A percentile compares a stretch with the other conserved stretches of the same genome.
phyloP scores from a whole-genome alignment of 176 grass and related monocot species.

The Olyra latifolia region DNA sequence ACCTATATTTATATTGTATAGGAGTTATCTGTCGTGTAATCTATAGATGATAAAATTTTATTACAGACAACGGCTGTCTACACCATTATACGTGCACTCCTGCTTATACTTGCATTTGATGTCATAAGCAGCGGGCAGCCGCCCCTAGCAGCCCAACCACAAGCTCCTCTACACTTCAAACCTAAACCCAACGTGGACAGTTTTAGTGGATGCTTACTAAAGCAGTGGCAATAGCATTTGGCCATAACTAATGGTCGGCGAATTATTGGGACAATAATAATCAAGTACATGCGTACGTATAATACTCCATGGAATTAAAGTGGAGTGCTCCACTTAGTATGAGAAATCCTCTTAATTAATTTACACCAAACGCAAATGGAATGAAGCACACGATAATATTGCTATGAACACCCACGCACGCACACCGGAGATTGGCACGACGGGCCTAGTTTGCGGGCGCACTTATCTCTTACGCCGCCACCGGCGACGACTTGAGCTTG shows the following conservation, averaged over 20 bases:
- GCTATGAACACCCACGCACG: not conserved
- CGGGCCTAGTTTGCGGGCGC: no score
- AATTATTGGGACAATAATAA: slow-evolving; percentile 18
- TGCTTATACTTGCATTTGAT: no score
- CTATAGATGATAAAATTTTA: no score
- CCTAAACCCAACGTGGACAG: not conserved
- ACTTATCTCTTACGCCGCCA: slow-evolving; percentile 10
- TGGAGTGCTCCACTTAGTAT: not conserved
- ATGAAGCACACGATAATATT: not conserved
- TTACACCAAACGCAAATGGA: slow-evolving; percentile 28
- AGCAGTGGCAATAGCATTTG: not conserved
- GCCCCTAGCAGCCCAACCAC: not conserved
- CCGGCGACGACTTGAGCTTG: not conserved
- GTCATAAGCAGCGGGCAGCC: no score
- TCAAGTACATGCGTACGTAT: not conserved
- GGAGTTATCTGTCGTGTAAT: no score
- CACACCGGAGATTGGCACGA: not conserved
- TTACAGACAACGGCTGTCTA: no score
- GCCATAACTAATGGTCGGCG: not conserved
- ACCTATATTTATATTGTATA: no score
- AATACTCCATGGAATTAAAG: not conserved
- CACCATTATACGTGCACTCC: no score
- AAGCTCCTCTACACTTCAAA: not conserved
- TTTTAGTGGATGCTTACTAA: not conserved
- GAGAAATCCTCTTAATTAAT: not conserved